phyloP scores from a whole-genome alignment of 148 eudicot species.

The Rheum nobile region DNA sequence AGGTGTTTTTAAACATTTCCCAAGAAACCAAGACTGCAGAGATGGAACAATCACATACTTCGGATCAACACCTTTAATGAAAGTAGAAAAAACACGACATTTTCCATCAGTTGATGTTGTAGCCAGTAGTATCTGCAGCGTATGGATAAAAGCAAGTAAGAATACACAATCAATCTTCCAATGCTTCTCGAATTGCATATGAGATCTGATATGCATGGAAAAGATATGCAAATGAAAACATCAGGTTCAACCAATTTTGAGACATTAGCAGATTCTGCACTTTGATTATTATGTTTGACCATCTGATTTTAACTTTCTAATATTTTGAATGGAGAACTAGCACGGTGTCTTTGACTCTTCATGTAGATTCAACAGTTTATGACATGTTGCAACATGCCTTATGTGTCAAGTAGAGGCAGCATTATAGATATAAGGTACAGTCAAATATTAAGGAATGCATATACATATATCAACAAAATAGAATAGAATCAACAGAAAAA shows the following conservation, averaged over 20 bases:
- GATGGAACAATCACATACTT: slow-evolving; percentile 32
- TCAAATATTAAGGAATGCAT: neutral
- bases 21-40: neutral
- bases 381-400: neutral
- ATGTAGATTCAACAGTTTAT: neutral
- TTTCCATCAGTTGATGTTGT: slow-evolving; percentile 98
- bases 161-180: neutral
- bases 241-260: neutral
- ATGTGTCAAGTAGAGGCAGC: neutral
- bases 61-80: slow-evolving; percentile 88
- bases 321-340: neutral
- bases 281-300: neutral
- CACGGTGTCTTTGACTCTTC: neutral
- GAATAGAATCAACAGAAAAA: neutral
- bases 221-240: neutral
- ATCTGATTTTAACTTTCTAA: neutral
- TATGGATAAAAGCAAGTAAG: neutral
- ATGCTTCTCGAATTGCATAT: neutral
- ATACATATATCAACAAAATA: neutral
- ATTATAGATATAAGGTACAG: neutral
- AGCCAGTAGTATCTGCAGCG: slow-evolving; percentile 66
- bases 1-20: neutral
- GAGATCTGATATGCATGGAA: neutral
- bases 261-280: neutral
- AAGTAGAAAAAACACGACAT: slow-evolving; percentile 93